These are phyloP conservation scores for Globisporangium paddicum DNA, from an alignment of 352 stramenopile genomes.

Conservation along the genomic window DNA sequence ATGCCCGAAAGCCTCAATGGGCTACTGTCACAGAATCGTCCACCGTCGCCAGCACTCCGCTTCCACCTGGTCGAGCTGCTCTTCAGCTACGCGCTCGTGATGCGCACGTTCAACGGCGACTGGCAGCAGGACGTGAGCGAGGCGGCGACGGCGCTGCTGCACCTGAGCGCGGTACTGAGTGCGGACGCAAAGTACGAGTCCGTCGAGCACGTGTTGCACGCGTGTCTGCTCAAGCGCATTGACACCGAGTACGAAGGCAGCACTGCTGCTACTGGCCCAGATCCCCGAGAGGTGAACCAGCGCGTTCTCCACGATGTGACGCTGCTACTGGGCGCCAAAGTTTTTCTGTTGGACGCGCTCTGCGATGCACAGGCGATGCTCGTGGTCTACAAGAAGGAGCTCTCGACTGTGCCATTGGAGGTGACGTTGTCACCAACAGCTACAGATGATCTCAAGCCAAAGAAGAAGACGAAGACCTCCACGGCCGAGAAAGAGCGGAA, in stretches of 20 bases:
- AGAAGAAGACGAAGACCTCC: conserved; percentile 18
- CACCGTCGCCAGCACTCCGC: conserved; percentile 35
- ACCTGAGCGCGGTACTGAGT: conserved; percentile 43
- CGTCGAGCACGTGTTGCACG: conserved; percentile 38
- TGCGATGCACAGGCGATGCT: conserved; percentile 46
- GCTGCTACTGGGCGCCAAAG: conserved; percentile 24
- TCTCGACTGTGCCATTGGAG: conserved; percentile 1
- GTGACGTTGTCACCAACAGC: neutral
- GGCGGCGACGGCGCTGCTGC: conserved; percentile 37
- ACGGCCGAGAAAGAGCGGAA: conserved; percentile 18
- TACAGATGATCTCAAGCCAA: neutral
- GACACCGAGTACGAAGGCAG: conserved; percentile 11
- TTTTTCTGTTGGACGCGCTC: conserved; percentile 70
- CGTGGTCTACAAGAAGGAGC: conserved; percentile 21
- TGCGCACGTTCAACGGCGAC: conserved; percentile 78
- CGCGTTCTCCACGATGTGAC: conserved; percentile 40
- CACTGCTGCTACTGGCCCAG: neutral
- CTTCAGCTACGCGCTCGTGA: conserved; percentile 61
- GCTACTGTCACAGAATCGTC: conserved; percentile 23
- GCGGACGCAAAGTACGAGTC: conserved; percentile 41
- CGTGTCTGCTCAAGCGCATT: conserved; percentile 27
- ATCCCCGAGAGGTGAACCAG: conserved; percentile 13
- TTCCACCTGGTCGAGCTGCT: conserved; percentile 68
- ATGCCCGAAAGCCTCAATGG: conserved; percentile 32
- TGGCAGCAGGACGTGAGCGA: conserved; percentile 54